A percentile compares a stretch with the other conserved stretches of the same genome.
Conservation (phyloP, 2,329 filamentous ascomycete species). For the Trichoderma asperellum region DNA sequence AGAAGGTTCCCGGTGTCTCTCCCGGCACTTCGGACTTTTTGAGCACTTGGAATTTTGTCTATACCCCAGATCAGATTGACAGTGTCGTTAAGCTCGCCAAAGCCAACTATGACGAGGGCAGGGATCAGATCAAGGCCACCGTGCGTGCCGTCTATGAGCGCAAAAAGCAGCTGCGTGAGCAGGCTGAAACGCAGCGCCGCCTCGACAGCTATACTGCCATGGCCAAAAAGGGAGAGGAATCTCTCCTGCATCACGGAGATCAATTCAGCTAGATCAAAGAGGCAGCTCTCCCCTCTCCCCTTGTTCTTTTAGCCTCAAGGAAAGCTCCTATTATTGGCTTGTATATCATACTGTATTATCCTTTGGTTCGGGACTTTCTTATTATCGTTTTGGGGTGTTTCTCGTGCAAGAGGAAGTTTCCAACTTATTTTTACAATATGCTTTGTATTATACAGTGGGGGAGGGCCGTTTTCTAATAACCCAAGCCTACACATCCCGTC, state of each 20-base stretch:
- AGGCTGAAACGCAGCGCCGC: slow-evolving; percentile 50
- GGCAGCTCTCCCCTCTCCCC: background rate
- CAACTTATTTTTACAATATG: slow-evolving; percentile 45
- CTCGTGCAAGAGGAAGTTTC: slow-evolving; percentile 14
- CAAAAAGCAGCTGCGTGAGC: slow-evolving; percentile 72
- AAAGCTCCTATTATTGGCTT: slow-evolving; percentile 6
- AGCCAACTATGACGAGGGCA: slow-evolving; percentile 85
- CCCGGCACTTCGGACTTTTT: slow-evolving; percentile 83
- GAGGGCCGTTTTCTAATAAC: slow-evolving; percentile 25
- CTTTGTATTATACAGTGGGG: slow-evolving; percentile 43
- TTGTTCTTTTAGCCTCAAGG: background rate
- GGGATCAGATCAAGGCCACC: slow-evolving; percentile 74
- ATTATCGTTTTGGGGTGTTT: slow-evolving; percentile 2
- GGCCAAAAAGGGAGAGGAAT: slow-evolving; percentile 55
- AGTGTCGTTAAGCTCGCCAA: slow-evolving; percentile 78
- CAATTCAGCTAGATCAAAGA: slow-evolving; percentile 57
- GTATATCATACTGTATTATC: slow-evolving; percentile 19
- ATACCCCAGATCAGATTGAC: slow-evolving; percentile 88
- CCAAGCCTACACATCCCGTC: slow-evolving; percentile 16
- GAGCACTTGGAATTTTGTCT: slow-evolving; percentile 98
- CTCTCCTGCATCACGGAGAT: slow-evolving; percentile 64
- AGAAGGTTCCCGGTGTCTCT: slow-evolving; percentile 78
- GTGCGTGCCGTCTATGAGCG: slow-evolving; percentile 90
- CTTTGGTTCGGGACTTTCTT: background rate
- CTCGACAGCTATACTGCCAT: slow-evolving; percentile 51